Base-by-base conservation (phyloP, 257 asterid species). In the Scutellaria minor region DNA sequence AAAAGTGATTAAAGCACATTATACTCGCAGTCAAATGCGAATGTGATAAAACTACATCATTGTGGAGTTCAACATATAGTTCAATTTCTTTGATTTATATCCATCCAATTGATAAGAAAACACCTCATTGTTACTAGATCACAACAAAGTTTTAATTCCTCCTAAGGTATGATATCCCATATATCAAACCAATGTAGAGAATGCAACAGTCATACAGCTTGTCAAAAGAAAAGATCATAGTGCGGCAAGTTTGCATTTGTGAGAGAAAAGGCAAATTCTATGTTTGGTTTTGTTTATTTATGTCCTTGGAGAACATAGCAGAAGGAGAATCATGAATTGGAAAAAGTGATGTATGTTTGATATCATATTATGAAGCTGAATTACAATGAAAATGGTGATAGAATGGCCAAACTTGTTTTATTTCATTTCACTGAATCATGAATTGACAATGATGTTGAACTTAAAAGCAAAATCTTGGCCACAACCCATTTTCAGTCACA, bases 31-130 rank as follows among this genome's bases (percentile, higher is more conserved):
- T 31, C 0, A 31, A 31, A 31, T 31, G 37, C 4, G 37, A 31
- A 31, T 4, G 4, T 31, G 3, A 31, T 22, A 22, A 22, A 2
- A 24, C 27, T 24, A 24, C 27, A 24, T 24, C 27, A 24, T 24
- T 24, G 27, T 24, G 37, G 37, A 37, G 20, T 37, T 41, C 41
- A 44, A 35, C 57, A 27, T 8, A 41, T 35, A 41, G 39, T 44
- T 37, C 0, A 10, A 42, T 60, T 69, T 27, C 52, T 59, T 59
- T 68, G 71, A 61, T 50, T 35, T 24, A 52, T 51, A 22, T 47
- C 40, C 27, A 48, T 37, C 41, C n/a, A 53, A 64, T 52, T 48
- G 40, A 59, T 40, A 48, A 59, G 58, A 27, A 48, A 37, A 45
- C 60, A 40, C 15, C 47, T 9, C 27, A 24, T 44, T 9, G 1